A percentile compares a stretch with the other conserved stretches of the same genome.
phyloP scores from a whole-genome alignment of 331 rosid genomes.

The Pyracantha coccinea region DNA sequence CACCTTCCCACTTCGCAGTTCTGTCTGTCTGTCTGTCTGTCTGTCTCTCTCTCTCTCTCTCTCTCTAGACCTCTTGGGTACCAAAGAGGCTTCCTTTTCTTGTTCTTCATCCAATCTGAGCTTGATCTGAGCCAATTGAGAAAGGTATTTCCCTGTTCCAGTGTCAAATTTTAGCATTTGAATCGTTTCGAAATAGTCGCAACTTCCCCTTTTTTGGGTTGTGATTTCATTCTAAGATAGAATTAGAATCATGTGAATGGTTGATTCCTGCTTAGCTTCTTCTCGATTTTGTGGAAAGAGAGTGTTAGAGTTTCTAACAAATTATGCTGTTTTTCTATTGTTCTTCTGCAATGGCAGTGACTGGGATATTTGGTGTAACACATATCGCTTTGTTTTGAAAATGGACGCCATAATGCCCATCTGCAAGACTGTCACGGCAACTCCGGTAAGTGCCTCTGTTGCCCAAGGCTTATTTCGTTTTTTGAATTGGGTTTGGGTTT shows the following conservation, averaged over 20 bases:
- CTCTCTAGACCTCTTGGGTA: background rate
- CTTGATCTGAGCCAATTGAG: background rate
- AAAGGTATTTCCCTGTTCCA: background rate
- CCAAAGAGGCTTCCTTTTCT: background rate
- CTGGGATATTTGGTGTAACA: background rate
- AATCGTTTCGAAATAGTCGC: background rate
- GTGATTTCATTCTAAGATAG: background rate
- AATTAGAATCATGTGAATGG: no score
- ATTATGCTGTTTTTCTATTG: background rate
- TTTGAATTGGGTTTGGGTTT: slow-evolving; percentile 1
- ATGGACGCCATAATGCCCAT: slow-evolving; percentile 67
- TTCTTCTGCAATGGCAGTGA: background rate
- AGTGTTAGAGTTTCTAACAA: background rate
- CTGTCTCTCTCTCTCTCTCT: background rate
- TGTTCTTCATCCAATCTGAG: background rate
- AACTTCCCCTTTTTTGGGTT: slow-evolving; percentile 6
- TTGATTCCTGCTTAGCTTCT: no score
- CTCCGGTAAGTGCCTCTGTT: slow-evolving; percentile 34
- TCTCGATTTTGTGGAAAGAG: background rate
- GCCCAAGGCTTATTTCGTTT: background rate
- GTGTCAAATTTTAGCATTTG: background rate
- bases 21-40: background rate
- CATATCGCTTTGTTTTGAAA: background rate
- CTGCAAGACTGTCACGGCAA: slow-evolving; percentile 51
- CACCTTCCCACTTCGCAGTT: background rate